These are phyloP conservation scores for Candida silvicultrix DNA, from an alignment of 805 yeast genomes.

Conservation along the genomic window DNA sequence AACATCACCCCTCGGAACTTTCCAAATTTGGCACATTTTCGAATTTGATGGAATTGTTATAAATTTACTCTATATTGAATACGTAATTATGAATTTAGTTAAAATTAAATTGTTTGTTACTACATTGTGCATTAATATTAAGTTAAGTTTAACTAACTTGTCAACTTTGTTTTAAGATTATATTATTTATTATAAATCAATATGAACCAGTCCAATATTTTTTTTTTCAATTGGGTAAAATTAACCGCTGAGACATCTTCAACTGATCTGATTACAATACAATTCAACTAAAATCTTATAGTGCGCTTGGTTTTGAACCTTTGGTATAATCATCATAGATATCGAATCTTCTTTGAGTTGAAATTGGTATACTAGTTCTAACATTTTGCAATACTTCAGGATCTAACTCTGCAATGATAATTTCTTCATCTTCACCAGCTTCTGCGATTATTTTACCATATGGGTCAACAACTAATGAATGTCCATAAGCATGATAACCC, in stretches of 20 bases:
- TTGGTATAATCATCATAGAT: constrained; percentile 27
- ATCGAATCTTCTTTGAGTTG: constrained; percentile 69
- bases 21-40: not conserved
- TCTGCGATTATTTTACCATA: constrained; percentile 59
- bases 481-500: constrained; percentile 63
- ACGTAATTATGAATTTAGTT: not conserved
- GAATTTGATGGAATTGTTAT: not conserved
- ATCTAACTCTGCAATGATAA: constrained; percentile 67
- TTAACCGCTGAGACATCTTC: too few relatives aligned
- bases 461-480: constrained; percentile 62
- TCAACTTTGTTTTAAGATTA: too few relatives aligned
- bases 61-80: too few relatives aligned
- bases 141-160: too few relatives aligned
- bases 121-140: too few relatives aligned
- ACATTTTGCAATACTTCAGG: constrained; percentile 50
- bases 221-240: too few relatives aligned
- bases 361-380: constrained; percentile 64
- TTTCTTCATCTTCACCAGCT: constrained; percentile 76
- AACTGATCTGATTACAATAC: too few relatives aligned
- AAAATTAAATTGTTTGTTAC: too few relatives aligned
- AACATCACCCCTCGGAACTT: not conserved
- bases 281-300: not conserved
- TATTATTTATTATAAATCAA: too few relatives aligned
- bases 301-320: constrained; percentile 11
- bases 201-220: too few relatives aligned